phyloP scores from a whole-genome alignment of 2,329 filamentous ascomycete species.

The Monosporascus ibericus region DNA sequence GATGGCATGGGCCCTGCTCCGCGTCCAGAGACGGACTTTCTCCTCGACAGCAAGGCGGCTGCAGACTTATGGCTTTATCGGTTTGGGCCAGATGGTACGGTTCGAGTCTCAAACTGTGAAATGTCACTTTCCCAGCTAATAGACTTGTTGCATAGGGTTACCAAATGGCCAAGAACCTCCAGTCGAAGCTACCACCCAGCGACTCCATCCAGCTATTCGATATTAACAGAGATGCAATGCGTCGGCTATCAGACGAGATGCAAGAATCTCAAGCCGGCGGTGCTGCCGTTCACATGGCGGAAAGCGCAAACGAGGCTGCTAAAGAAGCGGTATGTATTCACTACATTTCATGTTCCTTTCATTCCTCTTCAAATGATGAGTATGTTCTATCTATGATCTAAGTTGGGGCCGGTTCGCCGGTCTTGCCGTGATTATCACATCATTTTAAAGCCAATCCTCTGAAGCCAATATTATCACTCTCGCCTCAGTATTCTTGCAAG shows the following conservation, averaged over 20 bases:
- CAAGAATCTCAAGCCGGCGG: constrained; percentile 34
- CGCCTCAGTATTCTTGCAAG: constrained; percentile 1
- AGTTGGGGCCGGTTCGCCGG: constrained; percentile 57
- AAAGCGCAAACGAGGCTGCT: constrained; percentile 41
- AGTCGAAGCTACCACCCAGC: constrained; percentile 44
- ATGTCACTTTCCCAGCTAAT: constrained; percentile 3
- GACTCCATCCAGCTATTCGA: constrained; percentile 51
- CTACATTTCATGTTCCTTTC: constrained; percentile 16
- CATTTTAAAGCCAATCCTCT: constrained; percentile 70
- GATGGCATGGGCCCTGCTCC: constrained; percentile 30
- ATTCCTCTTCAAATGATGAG: constrained; percentile 27
- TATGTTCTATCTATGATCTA: constrained; percentile 59
- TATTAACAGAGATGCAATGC: constrained; percentile 45
- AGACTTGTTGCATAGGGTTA: constrained; percentile 38
- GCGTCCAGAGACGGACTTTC: constrained; percentile 41
- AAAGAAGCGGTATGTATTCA: constrained; percentile 41
- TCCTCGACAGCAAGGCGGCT: constrained; percentile 39
- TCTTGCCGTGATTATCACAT: constrained; percentile 55
- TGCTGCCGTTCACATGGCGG: constrained; percentile 39
- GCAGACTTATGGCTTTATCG: constrained; percentile 54
- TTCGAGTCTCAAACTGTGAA: constrained; percentile 1
- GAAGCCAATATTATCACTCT: constrained; percentile 29
- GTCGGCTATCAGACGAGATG: constrained; percentile 43
- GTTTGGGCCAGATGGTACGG: constrained; percentile 55
- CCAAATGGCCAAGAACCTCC: constrained; percentile 58